Evolutionary conservation across 75 land plant species (phyloP), one percentile per base, ranked within the genome.

Genomic region (Picea glauca): DNA sequence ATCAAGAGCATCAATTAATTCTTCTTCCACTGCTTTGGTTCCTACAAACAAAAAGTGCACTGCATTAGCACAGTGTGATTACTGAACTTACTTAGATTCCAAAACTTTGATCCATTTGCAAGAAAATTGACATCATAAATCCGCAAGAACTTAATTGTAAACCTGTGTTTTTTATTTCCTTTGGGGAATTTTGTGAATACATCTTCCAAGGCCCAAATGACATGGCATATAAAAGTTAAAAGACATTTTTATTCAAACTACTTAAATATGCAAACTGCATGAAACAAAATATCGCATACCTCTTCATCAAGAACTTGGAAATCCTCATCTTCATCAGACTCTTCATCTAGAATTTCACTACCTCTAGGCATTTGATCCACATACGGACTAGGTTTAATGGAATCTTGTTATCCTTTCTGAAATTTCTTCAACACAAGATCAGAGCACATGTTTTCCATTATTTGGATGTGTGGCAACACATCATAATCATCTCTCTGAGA

Each of bases 241-340:
- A 32, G 33, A 14, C 13, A 57, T 46, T 23, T 18, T 6, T 31
- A 33, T 14, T 21, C 18, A 31, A 56, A 58, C 18, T 14, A 61
- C 43, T 38, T 38, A 58, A 7, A 56, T 58, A 60, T 23, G 76
- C 18, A 31, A 38, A 65, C 43, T n/a, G 75, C 30, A 63, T 14
- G 23, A 33, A 77, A 59, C 4, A 64, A 17, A 80, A 62, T 30
- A 50, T 3, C 5, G 26, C 66, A 58, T 50, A 89, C 89, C 88
- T 88, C 83, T 82, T 84, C 84, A 70, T 88, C 91, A 30, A 79
- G 67, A 76, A 81, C 63, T 82, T 85, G 88, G 78, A 63, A 87
- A 62, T 89, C 93, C 20, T 92, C 97, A 60, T 95, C 98, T 46
- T 90, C 94, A 74, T 95, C 98, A 78, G 98, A 93, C 74, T 88